Percentiles rank a stretch among this genome's conserved stretches.
Conservation (phyloP, 768 basidiomycete species). For the Hortiboletus flavorubellus region DNA sequence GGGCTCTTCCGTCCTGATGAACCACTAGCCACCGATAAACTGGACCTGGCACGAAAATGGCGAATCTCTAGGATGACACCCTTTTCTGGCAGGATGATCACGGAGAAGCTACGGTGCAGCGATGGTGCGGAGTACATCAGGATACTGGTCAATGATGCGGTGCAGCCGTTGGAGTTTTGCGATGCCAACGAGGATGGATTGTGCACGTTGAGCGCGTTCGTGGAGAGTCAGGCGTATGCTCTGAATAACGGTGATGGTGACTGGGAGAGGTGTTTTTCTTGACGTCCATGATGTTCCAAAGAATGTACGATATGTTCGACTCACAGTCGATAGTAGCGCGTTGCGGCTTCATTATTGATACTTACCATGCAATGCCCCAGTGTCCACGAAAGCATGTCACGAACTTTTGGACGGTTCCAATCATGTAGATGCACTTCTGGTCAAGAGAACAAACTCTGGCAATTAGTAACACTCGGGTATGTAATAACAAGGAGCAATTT, state of each 20-base stretch:
- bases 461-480: no score
- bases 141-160: slow-evolving; percentile 74
- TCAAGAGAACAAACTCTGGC: no score
- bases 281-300: not conserved
- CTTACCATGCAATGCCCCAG: not conserved
- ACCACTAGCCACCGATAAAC: slow-evolving; percentile 10
- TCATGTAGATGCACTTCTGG: not conserved
- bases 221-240: slow-evolving; percentile 69
- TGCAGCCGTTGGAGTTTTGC: slow-evolving; percentile 64
- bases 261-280: slow-evolving; percentile 59
- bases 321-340: no score
- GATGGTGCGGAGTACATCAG: slow-evolving; percentile 49
- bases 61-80: slow-evolving; percentile 60
- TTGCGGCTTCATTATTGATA: not conserved
- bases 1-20: slow-evolving; percentile 46
- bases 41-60: slow-evolving; percentile 43
- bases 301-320: no score
- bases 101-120: slow-evolving; percentile 60
- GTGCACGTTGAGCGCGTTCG: slow-evolving; percentile 63
- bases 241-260: slow-evolving; percentile 66
- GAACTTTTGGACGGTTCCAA: not conserved
- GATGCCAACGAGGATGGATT: slow-evolving; percentile 50
- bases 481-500: no score
- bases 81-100: slow-evolving; percentile 71
- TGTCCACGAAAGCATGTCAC: not conserved